These are phyloP conservation scores for Acidiella bohemica DNA, from an alignment of 495 filamentous ascomycete genomes.

Conservation along the genomic window DNA sequence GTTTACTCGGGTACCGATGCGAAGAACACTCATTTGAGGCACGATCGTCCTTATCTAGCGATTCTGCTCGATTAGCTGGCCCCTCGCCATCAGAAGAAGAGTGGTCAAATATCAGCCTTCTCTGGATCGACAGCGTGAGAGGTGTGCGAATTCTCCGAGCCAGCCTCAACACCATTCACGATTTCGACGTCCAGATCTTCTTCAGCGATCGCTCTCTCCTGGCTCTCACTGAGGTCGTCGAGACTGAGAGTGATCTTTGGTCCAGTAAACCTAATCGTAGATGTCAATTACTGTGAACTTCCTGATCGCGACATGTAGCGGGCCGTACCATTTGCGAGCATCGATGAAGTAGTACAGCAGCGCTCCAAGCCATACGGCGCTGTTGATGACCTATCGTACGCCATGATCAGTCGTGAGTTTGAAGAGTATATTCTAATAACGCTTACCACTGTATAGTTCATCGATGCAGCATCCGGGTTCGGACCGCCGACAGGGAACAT, in stretches of 20 bases:
- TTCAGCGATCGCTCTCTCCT: conserved; percentile 20
- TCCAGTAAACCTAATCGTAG: conserved; percentile 29
- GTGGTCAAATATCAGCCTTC: too few relatives aligned
- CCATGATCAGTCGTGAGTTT: background rate
- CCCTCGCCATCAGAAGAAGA: too few relatives aligned
- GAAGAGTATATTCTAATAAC: background rate
- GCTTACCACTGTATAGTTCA: conserved; percentile 24
- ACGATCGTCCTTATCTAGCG: too few relatives aligned
- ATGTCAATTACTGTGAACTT: too few relatives aligned
- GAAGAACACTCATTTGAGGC: too few relatives aligned
- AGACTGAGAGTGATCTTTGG: conserved; percentile 27
- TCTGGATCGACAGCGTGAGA: too few relatives aligned
- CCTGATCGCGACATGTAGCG: too few relatives aligned
- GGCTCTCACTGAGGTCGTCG: conserved; percentile 24
- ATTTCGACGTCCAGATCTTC: conserved; percentile 22
- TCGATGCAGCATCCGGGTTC: conserved; percentile 39
- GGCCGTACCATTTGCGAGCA: conserved; percentile 27
- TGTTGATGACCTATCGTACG: conserved; percentile 52
- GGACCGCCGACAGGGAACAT: conserved; percentile 50
- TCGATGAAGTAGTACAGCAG: conserved; percentile 43
- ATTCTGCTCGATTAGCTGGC: too few relatives aligned
- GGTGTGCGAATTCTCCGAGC: too few relatives aligned
- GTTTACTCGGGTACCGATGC: too few relatives aligned
- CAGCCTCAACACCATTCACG: too few relatives aligned
- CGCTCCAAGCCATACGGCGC: conserved; percentile 47